phyloP scores from a whole-genome alignment of 129 eudicot genomes.

The Arctium lappa region DNA sequence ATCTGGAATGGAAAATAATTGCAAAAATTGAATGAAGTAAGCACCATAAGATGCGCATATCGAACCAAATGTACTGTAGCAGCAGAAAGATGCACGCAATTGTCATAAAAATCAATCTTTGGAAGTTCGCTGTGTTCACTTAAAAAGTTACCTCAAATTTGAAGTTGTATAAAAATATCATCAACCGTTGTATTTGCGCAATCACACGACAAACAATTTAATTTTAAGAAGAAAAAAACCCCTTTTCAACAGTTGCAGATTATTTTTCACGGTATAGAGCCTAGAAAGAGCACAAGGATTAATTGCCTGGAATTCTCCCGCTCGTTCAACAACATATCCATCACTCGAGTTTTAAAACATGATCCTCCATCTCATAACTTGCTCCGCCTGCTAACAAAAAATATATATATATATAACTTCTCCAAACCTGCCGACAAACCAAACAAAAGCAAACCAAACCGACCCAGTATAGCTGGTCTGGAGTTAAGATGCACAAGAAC shows the following conservation, averaged over 20 bases:
- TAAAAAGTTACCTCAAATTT: background rate
- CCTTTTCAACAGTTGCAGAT: background rate
- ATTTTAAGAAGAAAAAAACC: background rate
- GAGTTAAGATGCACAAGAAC: background rate
- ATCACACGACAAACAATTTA: conserved; percentile 2
- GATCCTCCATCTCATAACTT: conserved; percentile 15
- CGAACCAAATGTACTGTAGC: background rate
- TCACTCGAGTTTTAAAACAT: background rate
- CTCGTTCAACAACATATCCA: background rate
- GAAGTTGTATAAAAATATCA: background rate
- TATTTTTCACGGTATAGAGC: conserved; percentile 1
- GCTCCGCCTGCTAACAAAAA: conserved; percentile 12
- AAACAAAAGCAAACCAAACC: background rate
- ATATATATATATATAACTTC: background rate
- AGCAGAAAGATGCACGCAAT: background rate
- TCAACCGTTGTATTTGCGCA: background rate
- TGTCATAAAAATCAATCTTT: background rate
- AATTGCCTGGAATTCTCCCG: background rate
- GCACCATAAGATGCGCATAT: too few species aligned
- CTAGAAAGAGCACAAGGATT: conserved; percentile 7
- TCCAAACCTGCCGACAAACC: background rate
- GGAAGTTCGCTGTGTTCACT: background rate
- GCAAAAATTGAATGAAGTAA: background rate
- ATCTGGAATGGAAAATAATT: background rate
- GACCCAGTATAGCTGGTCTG: background rate